Evolutionary conservation across 805 yeast genomes (phyloP).

Genomic region (Saccharomycopsis malanga): DNA sequence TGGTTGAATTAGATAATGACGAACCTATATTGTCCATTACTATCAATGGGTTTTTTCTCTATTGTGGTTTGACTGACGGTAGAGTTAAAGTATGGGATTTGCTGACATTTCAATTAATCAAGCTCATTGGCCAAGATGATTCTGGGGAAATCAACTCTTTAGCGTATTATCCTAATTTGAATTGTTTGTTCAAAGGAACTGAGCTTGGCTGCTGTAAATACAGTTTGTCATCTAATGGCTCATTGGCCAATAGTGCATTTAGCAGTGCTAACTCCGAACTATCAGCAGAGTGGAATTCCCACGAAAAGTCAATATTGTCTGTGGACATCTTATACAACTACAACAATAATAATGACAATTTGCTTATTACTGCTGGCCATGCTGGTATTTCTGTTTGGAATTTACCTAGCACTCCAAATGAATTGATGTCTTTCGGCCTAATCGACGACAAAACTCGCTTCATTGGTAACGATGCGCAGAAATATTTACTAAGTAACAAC

Average conservation of each 20-base stretch:
- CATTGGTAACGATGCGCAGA: not conserved
- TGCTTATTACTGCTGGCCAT: conserved; percentile 19
- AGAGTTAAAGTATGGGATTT: conserved; percentile 80
- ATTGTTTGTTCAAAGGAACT: conserved; percentile 53
- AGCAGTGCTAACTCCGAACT: conserved; percentile 34
- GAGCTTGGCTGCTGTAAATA: conserved; percentile 17
- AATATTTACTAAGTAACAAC: not conserved
- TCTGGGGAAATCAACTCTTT: conserved; percentile 54
- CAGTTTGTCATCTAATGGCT: conserved; percentile 24
- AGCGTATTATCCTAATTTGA: conserved; percentile 40
- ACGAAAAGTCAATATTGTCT: conserved; percentile 19
- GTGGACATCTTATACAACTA: conserved; percentile 23
- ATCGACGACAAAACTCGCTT: not conserved
- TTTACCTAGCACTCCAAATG: conserved; percentile 10
- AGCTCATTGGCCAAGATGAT: conserved; percentile 35
- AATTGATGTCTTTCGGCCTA: not conserved
- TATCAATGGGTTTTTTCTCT: conserved; percentile 57
- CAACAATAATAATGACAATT: conserved; percentile 10
- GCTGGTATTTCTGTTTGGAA: conserved; percentile 20
- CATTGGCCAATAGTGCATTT: conserved; percentile 50
- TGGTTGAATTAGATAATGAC: conserved; percentile 48
- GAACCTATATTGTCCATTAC: conserved; percentile 69
- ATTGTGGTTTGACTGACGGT: conserved; percentile 77
- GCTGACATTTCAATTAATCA: conserved; percentile 64
- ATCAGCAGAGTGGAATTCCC: conserved; percentile 66